phyloP scores from a whole-genome alignment of 768 basidiomycete genomes.

The Brasilioporus rufonigricans region DNA sequence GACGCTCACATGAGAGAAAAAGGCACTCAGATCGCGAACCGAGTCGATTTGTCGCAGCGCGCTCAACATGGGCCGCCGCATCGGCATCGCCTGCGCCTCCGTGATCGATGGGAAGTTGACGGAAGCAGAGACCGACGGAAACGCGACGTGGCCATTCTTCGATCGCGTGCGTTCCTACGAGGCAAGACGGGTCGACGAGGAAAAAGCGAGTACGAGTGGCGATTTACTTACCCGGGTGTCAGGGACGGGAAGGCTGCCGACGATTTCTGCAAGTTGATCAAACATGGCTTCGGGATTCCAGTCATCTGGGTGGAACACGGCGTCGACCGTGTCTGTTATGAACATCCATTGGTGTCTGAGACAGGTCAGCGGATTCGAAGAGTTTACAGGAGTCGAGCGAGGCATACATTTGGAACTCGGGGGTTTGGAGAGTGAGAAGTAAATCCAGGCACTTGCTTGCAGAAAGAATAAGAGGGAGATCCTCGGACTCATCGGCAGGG shows the following conservation, averaged over 20 bases:
- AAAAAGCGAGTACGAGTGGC: background rate
- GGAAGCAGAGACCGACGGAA: conserved; percentile 21
- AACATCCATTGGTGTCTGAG: conserved; percentile 96
- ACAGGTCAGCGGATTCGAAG: conserved; percentile 4
- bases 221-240: conserved; percentile 28
- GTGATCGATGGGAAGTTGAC: conserved; percentile 27
- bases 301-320: conserved; percentile 81
- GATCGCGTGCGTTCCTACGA: conserved; percentile 27
- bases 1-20: conserved; percentile 89
- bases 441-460: conserved; percentile 95
- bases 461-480: conserved; percentile 77
- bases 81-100: conserved; percentile 47
- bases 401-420: conserved; percentile 93
- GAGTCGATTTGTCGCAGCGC: conserved; percentile 74
- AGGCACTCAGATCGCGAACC: conserved; percentile 81
- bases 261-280: conserved; percentile 85
- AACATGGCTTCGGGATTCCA: conserved; percentile 86
- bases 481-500: conserved; percentile 82
- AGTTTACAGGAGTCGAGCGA: background rate
- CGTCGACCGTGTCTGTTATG: conserved; percentile 95
- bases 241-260: conserved; percentile 59
- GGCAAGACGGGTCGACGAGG: background rate
- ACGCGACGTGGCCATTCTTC: conserved; percentile 21
- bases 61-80: conserved; percentile 75
- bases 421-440: conserved; percentile 88